A percentile compares a stretch with the other conserved stretches of the same genome.
phyloP scores from a whole-genome alignment of 345 rosid species.

The Rhodamnia rubescens region DNA sequence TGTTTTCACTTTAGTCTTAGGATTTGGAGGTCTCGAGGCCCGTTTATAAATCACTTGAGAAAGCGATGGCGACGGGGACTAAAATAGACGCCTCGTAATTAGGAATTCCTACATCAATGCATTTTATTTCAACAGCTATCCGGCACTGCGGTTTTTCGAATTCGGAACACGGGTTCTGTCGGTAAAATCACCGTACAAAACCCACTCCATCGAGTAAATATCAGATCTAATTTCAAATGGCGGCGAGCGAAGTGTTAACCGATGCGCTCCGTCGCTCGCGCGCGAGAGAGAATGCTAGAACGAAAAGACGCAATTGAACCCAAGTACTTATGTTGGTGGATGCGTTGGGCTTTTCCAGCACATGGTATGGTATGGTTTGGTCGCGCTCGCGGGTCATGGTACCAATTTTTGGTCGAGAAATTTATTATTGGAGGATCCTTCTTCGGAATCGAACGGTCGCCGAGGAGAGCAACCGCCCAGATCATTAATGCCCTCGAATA shows the following conservation, averaged over 20 bases:
- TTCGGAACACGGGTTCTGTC: neutral
- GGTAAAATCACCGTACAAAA: neutral
- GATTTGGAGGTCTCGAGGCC: too few species aligned
- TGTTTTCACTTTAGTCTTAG: neutral
- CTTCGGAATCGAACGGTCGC: neutral
- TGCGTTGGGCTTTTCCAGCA: neutral
- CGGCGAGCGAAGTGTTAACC: neutral
- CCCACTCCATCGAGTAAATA: neutral
- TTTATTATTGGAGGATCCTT: neutral
- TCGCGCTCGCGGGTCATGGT: neutral
- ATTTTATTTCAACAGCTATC: neutral
- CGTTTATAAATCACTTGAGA: neutral
- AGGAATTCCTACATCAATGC: neutral
- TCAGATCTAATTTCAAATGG: neutral
- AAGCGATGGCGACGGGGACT: neutral
- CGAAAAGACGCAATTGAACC: rapidly evolving
- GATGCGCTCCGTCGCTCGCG: rapidly evolving
- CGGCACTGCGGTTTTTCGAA: neutral
- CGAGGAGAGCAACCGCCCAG: neutral
- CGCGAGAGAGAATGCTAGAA: rapidly evolving
- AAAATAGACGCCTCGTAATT: neutral
- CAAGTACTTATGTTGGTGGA: neutral
- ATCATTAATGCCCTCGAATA: neutral
- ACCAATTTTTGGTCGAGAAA: neutral
- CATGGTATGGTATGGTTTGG: neutral